These are phyloP conservation scores for Adansonia gregorii DNA, from an alignment of 441 rosid genomes.

Conservation along the genomic window DNA sequence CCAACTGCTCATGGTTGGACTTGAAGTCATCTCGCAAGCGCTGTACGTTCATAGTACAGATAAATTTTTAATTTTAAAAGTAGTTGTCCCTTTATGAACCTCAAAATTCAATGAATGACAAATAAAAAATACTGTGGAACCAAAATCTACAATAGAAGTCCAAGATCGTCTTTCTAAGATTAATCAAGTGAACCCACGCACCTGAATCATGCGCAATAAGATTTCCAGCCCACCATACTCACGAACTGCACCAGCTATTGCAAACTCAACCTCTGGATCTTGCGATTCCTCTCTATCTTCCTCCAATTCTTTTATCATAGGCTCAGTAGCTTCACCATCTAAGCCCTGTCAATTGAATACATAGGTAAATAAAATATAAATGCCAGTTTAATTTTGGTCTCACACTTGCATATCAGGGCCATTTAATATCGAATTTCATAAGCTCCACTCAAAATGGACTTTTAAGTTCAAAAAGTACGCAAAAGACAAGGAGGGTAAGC, in stretches of 20 bases:
- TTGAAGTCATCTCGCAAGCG: slow-evolving; percentile 88
- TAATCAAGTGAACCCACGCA: slow-evolving; percentile 35
- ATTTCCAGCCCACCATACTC: slow-evolving; percentile 96
- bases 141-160: background rate
- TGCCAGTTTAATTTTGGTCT: background rate
- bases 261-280: slow-evolving; percentile 99
- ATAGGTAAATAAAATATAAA: background rate
- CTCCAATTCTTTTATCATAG: slow-evolving; percentile 99
- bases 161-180: slow-evolving; percentile 15
- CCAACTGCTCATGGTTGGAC: slow-evolving; percentile 95
- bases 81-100: background rate
- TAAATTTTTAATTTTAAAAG: background rate
- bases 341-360: slow-evolving; percentile 67
- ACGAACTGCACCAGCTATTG: slow-evolving; percentile 97
- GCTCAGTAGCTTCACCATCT: slow-evolving; percentile 99
- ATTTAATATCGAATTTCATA: background rate
- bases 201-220: slow-evolving; percentile 95
- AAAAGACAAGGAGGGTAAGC: slow-evolving; percentile 14
- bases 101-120: slow-evolving; percentile 14
- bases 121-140: background rate
- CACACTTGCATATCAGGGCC: background rate
- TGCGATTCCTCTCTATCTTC: slow-evolving; percentile 99
- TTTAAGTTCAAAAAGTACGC: background rate
- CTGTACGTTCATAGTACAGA: slow-evolving; percentile 50
- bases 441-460: slow-evolving; percentile 16